Evolutionary conservation across 78 protist species (phyloP).

Genomic region (Polysphondylium violaceum): DNA sequence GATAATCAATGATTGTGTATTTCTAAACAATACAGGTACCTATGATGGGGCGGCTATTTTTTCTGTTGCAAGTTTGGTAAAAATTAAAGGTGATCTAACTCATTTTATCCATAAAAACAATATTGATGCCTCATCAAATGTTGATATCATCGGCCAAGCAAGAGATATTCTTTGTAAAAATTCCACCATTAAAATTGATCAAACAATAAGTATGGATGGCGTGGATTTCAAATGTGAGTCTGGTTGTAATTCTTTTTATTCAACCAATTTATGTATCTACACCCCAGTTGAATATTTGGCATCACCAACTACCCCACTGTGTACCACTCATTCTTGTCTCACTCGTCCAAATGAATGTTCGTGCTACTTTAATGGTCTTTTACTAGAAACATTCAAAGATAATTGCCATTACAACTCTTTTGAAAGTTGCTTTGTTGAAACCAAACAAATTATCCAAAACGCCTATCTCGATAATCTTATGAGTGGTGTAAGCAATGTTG

Average conservation of each 20-base stretch:
- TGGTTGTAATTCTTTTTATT: no score
- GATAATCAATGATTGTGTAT: neutral
- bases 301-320: neutral
- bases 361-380: neutral
- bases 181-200: neutral
- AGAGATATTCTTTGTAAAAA: neutral
- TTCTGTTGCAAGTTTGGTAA: neutral
- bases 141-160: neutral
- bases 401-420: no score
- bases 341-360: neutral
- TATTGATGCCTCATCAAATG: neutral
- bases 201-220: neutral
- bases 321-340: neutral
- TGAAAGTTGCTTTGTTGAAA: no score
- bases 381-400: no score
- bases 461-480: no score
- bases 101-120: no score
- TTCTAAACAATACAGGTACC: neutral
- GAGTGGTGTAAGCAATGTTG: no score
- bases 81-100: neutral
- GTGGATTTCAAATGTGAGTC: neutral
- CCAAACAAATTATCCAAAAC: no score
- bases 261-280: no score
- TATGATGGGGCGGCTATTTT: neutral
- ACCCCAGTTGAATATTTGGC: no score